Conservation (phyloP, 2,329 filamentous ascomycete genomes). For the Penicillium sumatraense region DNA sequence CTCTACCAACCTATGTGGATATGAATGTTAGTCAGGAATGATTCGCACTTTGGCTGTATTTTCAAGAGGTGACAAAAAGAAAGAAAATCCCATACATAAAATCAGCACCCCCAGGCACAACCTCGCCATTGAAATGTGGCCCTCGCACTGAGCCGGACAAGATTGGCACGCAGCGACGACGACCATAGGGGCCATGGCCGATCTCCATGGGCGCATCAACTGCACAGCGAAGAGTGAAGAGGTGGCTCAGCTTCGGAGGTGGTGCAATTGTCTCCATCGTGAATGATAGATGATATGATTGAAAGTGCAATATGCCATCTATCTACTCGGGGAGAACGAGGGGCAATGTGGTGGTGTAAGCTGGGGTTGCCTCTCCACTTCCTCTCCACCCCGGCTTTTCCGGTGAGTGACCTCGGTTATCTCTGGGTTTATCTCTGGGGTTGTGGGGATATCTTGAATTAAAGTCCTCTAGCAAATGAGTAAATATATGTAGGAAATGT, state of each 20-base stretch:
- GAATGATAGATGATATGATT: background rate
- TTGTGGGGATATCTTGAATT: background rate
- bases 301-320: background rate
- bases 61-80: background rate
- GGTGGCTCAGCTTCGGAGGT: constrained; percentile 25
- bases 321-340: background rate
- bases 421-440: background rate
- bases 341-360: background rate
- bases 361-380: constrained; percentile 3
- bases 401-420: constrained; percentile 1
- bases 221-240: constrained; percentile 30
- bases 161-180: constrained; percentile 31
- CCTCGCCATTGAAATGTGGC: constrained; percentile 28
- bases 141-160: constrained; percentile 25
- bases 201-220: constrained; percentile 32
- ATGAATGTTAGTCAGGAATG: no score
- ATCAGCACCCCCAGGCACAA: constrained; percentile 32
- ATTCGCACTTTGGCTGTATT: no score
- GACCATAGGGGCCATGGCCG: constrained; percentile 29
- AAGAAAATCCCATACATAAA: constrained; percentile 25
- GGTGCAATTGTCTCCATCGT: constrained; percentile 26
- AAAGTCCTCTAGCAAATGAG: no score
- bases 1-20: constrained; percentile 27
- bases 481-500: no score
- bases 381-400: background rate